These are phyloP conservation scores for Paraconiothyrium brasiliense DNA, from an alignment of 2,329 filamentous ascomycete species.

Conservation along the genomic window DNA sequence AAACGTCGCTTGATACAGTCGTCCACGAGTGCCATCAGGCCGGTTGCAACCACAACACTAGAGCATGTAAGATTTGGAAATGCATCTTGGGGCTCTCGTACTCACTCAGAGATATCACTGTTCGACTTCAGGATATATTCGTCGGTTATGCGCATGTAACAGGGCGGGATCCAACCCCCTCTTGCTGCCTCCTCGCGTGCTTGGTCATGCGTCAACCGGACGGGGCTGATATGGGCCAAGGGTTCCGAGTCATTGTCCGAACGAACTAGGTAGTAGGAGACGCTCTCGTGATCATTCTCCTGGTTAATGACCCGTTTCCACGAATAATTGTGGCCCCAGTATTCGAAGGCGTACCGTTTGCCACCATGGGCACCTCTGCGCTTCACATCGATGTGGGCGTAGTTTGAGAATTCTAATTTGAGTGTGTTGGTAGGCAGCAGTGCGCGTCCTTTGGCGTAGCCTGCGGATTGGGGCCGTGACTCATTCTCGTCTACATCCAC, in stretches of 20 bases:
- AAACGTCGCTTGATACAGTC: constrained; percentile 87
- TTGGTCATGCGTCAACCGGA: constrained; percentile 76
- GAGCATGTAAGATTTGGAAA: constrained; percentile 28
- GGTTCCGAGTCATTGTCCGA: constrained; percentile 67
- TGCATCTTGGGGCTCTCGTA: constrained; percentile 32
- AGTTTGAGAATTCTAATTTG: constrained; percentile 96
- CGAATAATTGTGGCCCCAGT: constrained; percentile 86
- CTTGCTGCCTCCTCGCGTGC: constrained; percentile 75
- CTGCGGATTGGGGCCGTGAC: constrained; percentile 43
- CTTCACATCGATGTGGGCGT: constrained; percentile 86
- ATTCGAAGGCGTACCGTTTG: constrained; percentile 90
- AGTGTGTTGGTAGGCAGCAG: constrained; percentile 75
- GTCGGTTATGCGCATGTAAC: constrained; percentile 90
- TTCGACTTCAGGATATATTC: constrained; percentile 71
- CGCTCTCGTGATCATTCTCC: constrained; percentile 68
- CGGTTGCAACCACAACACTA: constrained; percentile 89
- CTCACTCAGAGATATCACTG: constrained; percentile 89
- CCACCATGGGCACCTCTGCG: constrained; percentile 71
- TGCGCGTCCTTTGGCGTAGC: constrained; percentile 51
- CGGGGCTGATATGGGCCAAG: constrained; percentile 86
- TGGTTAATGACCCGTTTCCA: constrained; percentile 81
- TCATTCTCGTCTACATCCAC: constrained; percentile 35
- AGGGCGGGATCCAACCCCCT: constrained; percentile 90
- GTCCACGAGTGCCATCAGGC: constrained; percentile 86
- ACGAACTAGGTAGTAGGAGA: constrained; percentile 83